Evolutionary conservation across 306 rosid genomes (phyloP), one percentile per base, ranked within the genome.

Genomic region (Cucumis hystrix): DNA sequence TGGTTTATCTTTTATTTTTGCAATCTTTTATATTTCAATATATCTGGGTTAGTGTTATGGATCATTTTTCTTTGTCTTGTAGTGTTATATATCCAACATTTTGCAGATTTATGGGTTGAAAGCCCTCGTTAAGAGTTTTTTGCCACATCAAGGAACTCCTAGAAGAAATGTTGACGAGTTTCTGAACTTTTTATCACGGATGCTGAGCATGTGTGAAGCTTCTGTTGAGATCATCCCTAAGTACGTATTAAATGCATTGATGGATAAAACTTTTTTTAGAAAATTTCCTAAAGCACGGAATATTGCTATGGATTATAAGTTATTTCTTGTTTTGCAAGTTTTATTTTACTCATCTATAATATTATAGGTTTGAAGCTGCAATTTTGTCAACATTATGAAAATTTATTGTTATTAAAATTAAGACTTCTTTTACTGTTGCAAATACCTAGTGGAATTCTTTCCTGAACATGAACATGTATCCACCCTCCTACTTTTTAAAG

Each of bases 41-140:
- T 33, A 33, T 33, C 37, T 33, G 0, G 37, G 37, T 3, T 33
- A 33, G 37, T 33, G 49, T 12, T 54, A 77, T 28, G 25, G 72
- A 47, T 47, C 52, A 61, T 77, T 64, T 76, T 77, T 62, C 4
- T 12, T 57, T 17, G 10, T 21, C 43, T 41, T 40, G 74, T 55
- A 10, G 56, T 63, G 54, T 78, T 5, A 40, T 47, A 72, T 66
- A 28, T 66, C 40, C 77, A 23, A 61, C 16, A 57, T 77, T 65
- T 87, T 86, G 83, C 92, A 95, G 98, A 92, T 90, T 80, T 92
- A 80, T 86, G 97, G 89, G 80, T 85, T 95, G 82, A 90, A 92
- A 92, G 75, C 97, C 65, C 86, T 95, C 61, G 91, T 90, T 65
- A 92, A 89, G 89, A 88, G 93, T 81, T 88, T 78, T 84, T 85